Evolutionary conservation across 768 basidiomycete species (phyloP), one percentile per base, ranked within the genome.

Genomic region (Naganishia onofrii): DNA sequence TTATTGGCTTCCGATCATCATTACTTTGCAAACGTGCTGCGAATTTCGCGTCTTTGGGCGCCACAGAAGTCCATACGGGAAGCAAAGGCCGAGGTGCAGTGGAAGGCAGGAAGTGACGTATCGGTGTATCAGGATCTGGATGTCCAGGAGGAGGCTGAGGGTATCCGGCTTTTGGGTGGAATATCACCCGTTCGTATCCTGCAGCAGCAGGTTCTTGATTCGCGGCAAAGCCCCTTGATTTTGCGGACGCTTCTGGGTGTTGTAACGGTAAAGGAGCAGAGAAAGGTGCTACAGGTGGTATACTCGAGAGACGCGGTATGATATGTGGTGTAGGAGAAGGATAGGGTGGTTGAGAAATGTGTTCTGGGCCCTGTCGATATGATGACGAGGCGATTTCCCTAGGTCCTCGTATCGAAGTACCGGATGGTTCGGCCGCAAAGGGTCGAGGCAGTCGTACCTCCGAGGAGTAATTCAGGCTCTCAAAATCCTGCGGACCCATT

Each of bases 21-120:
- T 74, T 57, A 66, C 63, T 15, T n/a, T 51, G 63, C 74, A 58
- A 0, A 60, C 51, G 15, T 65, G 71, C 70, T 71, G 74, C 48
- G 66, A 78, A 78, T 15, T 10, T 65, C 19, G 51, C 70, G 48
- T 54, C 64, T 58, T 78, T 76, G 8, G 58, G 67, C 67, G 67
- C 13, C 0, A 68, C 54, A 8, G 23, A 31, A 10, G 67, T 46
- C 51, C 53, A 68, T 21, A 26, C 19, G 34, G 38, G 38, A 7
- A 63, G 19, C 26, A 21, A 6, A 23, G 46, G 26, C 46, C 67
- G 21, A n/a, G 31, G 31, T 38, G n/a, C 44, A 12, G 48, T 34
- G 44, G 28, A 42, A 3, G 44, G 60, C 26, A 54, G 48, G 63
- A 31, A 34, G 4, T 21, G 53, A 8, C 48, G 21, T 0, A 38